phyloP scores from a whole-genome alignment of 257 asterid genomes.

The Primulina eburnea region DNA sequence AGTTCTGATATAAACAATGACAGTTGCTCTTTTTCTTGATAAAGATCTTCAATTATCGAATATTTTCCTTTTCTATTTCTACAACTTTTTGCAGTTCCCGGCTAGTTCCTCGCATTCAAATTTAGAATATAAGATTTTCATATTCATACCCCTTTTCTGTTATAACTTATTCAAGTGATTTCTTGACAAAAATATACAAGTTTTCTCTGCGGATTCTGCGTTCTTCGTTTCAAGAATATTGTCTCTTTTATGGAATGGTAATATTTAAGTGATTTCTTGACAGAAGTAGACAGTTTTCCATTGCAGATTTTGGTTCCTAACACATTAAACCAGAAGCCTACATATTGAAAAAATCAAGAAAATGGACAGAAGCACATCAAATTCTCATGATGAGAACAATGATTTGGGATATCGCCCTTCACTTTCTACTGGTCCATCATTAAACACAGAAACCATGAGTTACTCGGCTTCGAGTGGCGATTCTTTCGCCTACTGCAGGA shows the following conservation, averaged over 20 bases:
- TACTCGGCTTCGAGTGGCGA: slow-evolving; percentile 43
- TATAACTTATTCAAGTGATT: neutral
- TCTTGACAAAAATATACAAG: neutral
- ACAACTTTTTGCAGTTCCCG: neutral
- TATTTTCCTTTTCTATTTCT: neutral
- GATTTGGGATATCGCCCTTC: slow-evolving; percentile 56
- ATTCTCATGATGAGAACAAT: slow-evolving; percentile 50
- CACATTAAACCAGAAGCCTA: slow-evolving; percentile 6
- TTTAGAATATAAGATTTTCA: neutral
- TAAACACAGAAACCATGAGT: slow-evolving; percentile 36
- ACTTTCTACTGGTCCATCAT: slow-evolving; percentile 51
- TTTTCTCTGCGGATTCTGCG: slow-evolving; percentile 4
- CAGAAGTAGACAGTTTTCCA: neutral
- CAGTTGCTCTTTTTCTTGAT: neutral
- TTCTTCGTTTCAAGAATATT: neutral
- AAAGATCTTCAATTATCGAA: neutral
- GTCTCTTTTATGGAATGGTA: neutral
- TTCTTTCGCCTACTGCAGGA: slow-evolving; percentile 64
- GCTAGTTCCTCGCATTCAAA: neutral
- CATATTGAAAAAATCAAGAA: neutral
- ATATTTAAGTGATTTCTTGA: slow-evolving; percentile 19
- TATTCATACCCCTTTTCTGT: neutral
- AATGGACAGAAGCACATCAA: slow-evolving; percentile 43
- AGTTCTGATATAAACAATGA: neutral
- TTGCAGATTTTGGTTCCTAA: slow-evolving; percentile 4